phyloP scores from a whole-genome alignment of 2,329 filamentous ascomycete genomes.

The Arthrobotrys conoides region DNA sequence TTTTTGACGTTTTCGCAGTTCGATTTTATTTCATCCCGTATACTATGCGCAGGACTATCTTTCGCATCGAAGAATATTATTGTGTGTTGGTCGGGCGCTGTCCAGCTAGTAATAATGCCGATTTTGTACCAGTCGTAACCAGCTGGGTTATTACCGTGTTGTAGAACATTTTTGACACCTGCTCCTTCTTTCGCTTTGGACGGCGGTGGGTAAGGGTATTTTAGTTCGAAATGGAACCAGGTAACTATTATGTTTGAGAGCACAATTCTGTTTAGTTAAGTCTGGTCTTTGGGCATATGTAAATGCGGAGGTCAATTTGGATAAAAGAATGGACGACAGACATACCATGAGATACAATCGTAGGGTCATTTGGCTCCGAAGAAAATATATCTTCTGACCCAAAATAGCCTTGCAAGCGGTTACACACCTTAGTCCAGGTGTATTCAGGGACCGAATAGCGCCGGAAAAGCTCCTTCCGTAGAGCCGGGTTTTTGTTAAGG shows the following conservation, averaged over 20 bases:
- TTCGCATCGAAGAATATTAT: conserved; percentile 8
- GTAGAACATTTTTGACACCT: too few relatives aligned
- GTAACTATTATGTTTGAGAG: conserved; percentile 7
- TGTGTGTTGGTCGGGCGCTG: neutral
- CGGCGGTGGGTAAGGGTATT: neutral
- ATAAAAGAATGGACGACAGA: too few relatives aligned
- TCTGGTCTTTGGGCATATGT: too few relatives aligned
- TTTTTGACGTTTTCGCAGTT: neutral
- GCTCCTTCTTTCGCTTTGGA: neutral
- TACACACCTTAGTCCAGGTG: neutral
- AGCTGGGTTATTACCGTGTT: too few relatives aligned
- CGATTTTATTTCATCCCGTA: neutral
- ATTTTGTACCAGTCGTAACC: conserved; percentile 7
- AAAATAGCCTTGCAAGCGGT: conserved; percentile 11
- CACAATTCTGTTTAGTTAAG: too few relatives aligned
- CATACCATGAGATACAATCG: neutral
- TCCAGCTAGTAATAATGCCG: neutral
- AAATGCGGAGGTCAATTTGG: too few relatives aligned
- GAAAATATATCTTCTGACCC: conserved; percentile 10
- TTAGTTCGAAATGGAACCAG: conserved; percentile 21
- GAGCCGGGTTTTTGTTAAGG: neutral
- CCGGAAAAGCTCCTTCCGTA: neutral
- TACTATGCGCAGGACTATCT: neutral
- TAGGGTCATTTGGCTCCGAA: neutral
- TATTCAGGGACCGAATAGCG: neutral